These are phyloP conservation scores for Penicillium sp. DNA, from an alignment of 2,329 filamentous ascomycete species.

Conservation along the genomic window DNA sequence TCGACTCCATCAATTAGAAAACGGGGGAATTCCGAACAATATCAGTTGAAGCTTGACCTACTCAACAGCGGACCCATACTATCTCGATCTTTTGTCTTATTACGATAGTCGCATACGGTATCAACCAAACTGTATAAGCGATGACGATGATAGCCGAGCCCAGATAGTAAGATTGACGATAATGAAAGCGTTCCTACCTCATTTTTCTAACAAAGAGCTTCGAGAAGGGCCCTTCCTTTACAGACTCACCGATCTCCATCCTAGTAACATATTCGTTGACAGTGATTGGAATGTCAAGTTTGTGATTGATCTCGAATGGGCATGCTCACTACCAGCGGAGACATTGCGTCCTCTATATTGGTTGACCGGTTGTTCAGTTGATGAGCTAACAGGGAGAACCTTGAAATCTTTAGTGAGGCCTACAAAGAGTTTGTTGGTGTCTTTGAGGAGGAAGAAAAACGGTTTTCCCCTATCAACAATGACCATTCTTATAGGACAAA, in stretches of 20 bases:
- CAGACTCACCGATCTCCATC: constrained; percentile 40
- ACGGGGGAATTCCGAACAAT: constrained; percentile 33
- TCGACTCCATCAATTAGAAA: constrained; percentile 36
- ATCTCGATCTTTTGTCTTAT: constrained; percentile 33
- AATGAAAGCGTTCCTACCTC: constrained; percentile 31
- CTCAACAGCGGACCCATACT: constrained; percentile 27
- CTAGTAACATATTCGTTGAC: constrained; percentile 40
- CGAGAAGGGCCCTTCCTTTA: constrained; percentile 37
- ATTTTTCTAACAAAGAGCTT: constrained; percentile 31
- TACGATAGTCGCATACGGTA: constrained; percentile 38
- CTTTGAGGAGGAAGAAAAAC: constrained; percentile 25
- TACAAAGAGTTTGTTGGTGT: constrained; percentile 21
- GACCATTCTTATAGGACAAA: constrained; percentile 6
- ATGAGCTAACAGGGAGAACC: constrained; percentile 12
- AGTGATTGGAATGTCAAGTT: constrained; percentile 29
- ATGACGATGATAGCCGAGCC: constrained; percentile 29
- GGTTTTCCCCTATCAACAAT: neutral
- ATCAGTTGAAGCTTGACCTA: constrained; percentile 38
- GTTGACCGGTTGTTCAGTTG: constrained; percentile 21
- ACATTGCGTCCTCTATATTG: constrained; percentile 26
- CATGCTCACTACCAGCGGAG: constrained; percentile 27
- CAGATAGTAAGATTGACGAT: constrained; percentile 33
- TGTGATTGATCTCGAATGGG: constrained; percentile 33
- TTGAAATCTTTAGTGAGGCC: constrained; percentile 10
- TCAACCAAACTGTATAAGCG: constrained; percentile 36